phyloP scores from a whole-genome alignment of 108 stramenopile genomes.

The Schizochytrium sp. region DNA sequence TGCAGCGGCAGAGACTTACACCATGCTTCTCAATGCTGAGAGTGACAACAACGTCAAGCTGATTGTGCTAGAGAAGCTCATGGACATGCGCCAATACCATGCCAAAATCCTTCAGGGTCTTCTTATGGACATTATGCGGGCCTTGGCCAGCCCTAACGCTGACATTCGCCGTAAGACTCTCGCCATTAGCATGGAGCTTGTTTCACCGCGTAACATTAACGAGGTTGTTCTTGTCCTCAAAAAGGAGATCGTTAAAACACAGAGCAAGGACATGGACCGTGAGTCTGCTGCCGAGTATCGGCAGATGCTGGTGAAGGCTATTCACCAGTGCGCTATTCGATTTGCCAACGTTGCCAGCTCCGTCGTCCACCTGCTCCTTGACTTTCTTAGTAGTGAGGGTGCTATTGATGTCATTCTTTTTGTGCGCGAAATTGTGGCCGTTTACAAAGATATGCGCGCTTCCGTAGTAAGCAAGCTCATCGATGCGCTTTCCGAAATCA shows the following conservation, averaged over 20 bases:
- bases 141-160: slow-evolving; percentile 91
- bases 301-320: slow-evolving; percentile 90
- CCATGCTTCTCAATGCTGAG: slow-evolving; percentile 91
- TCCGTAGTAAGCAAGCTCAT: slow-evolving; percentile 90
- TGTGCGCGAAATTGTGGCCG: slow-evolving; percentile 95
- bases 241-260: slow-evolving; percentile 92
- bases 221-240: slow-evolving; percentile 96
- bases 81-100: slow-evolving; percentile 87
- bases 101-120: slow-evolving; percentile 94
- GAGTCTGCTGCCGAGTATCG: slow-evolving; percentile 82
- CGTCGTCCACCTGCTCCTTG: slow-evolving; percentile 95
- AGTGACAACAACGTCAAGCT: slow-evolving; percentile 99
- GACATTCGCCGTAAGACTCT: slow-evolving; percentile 97
- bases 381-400: slow-evolving; percentile 88
- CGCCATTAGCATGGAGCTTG: slow-evolving; percentile 92
- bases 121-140: slow-evolving; percentile 96
- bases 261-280: slow-evolving; percentile 86
- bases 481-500: slow-evolving; percentile 85
- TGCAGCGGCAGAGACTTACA: slow-evolving; percentile 95
- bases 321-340: slow-evolving; percentile 93
- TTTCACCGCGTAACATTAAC: slow-evolving; percentile 90
- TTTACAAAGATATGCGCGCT: slow-evolving; percentile 88
- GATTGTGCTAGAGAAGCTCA: slow-evolving; percentile 94
- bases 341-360: slow-evolving; percentile 93
- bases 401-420: slow-evolving; percentile 95